Conservation (phyloP, 2,329 filamentous ascomycete genomes). For the Talaromyces pinophilus region DNA sequence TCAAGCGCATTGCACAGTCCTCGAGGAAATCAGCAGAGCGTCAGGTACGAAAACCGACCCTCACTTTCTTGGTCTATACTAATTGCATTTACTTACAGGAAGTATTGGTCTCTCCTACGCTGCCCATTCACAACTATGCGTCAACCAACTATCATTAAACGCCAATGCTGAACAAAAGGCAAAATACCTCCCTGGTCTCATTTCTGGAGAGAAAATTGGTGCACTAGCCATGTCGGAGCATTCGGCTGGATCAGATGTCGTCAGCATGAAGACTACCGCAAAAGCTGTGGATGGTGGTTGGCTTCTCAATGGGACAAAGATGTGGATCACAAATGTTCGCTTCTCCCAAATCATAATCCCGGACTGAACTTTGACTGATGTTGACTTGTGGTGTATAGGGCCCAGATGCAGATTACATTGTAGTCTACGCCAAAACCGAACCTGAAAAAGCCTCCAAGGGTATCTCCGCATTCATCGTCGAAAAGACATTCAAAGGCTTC, state of each 20-base stretch:
- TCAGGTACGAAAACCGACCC: conserved; percentile 56
- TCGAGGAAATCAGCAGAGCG: conserved; percentile 91
- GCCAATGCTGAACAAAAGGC: conserved; percentile 76
- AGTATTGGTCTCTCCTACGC: conserved; percentile 79
- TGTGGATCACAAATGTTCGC: conserved; percentile 95
- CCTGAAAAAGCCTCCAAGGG: conserved; percentile 80
- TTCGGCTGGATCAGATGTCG: conserved; percentile 86
- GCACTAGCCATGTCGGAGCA: conserved; percentile 95
- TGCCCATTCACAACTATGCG: conserved; percentile 91
- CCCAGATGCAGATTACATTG: conserved; percentile 85
- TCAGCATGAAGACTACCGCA: conserved; percentile 89
- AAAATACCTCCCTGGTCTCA: conserved; percentile 75
- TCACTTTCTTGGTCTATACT: conserved; percentile 25
- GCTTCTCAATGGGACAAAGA: conserved; percentile 85
- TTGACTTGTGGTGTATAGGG: conserved; percentile 46
- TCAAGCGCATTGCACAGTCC: conserved; percentile 91
- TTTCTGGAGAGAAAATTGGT: conserved; percentile 78
- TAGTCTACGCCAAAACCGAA: conserved; percentile 96
- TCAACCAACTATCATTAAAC: conserved; percentile 94
- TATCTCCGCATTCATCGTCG: conserved; percentile 91
- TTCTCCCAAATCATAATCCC: neutral
- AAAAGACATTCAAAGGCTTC: conserved; percentile 70
- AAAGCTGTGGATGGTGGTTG: conserved; percentile 81
- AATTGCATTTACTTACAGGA: conserved; percentile 30
- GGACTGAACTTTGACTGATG: neutral